Conservation (phyloP, 2,329 filamentous ascomycete genomes). For the Claviceps citrina region DNA sequence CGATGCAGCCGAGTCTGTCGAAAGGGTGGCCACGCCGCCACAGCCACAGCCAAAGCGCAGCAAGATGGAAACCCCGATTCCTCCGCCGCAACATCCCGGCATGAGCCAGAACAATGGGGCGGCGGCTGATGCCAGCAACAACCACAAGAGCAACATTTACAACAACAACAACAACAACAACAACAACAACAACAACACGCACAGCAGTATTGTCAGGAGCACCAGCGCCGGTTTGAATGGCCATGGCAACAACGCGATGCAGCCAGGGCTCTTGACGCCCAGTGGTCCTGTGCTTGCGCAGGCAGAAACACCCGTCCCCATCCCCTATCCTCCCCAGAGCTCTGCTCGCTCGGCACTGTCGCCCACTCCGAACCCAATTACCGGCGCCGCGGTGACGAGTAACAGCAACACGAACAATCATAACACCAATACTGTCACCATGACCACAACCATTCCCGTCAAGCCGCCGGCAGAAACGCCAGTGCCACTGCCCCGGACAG, state of each 20-base stretch:
- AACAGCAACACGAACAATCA: background rate
- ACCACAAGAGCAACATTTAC: constrained; percentile 8
- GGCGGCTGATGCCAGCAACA: constrained; percentile 13
- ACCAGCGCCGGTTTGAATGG: background rate
- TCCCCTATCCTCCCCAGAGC: constrained; percentile 19
- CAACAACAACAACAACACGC: background rate
- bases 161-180: background rate
- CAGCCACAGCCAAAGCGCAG: constrained; percentile 33
- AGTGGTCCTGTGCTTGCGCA: constrained; percentile 10
- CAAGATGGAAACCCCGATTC: constrained; percentile 43
- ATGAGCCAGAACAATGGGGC: constrained; percentile 16
- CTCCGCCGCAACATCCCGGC: constrained; percentile 25
- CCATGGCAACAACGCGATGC: background rate
- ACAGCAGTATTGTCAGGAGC: constrained; percentile 10
- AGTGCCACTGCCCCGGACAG: constrained; percentile 21
- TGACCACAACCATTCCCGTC: constrained; percentile 15
- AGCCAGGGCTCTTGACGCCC: constrained; percentile 3
- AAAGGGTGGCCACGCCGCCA: constrained; percentile 12
- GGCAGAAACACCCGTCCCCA: constrained; percentile 28
- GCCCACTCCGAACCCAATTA: constrained; percentile 14
- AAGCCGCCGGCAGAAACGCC: constrained; percentile 22
- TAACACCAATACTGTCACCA: constrained; percentile 10
- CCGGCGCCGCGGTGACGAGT: background rate
- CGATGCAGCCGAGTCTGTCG: constrained; percentile 16
- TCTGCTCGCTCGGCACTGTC: constrained; percentile 18